These are phyloP conservation scores for Apiospora rasikravindrae DNA, from an alignment of 2,329 filamentous ascomycete species.

Conservation along the genomic window DNA sequence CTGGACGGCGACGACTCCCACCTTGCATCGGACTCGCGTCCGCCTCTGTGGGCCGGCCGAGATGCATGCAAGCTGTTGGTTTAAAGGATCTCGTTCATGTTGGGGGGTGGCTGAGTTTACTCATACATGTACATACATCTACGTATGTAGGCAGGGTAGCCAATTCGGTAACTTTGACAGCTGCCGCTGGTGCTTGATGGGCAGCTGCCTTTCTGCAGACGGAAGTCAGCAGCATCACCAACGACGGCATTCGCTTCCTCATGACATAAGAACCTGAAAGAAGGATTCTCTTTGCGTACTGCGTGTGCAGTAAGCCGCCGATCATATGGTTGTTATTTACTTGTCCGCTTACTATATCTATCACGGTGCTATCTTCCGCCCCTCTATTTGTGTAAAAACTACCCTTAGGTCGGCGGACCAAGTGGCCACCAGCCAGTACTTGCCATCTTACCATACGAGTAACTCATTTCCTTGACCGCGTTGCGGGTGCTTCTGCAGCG, in stretches of 20 bases:
- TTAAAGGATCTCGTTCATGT: background rate
- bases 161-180: background rate
- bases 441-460: background rate
- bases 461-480: background rate
- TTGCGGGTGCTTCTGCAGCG: background rate
- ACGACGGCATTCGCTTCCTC: background rate
- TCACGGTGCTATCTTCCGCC: background rate
- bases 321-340: background rate
- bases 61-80: background rate
- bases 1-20: background rate
- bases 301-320: background rate
- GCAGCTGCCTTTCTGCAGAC: background rate
- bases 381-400: background rate
- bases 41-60: background rate
- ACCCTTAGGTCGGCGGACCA: background rate
- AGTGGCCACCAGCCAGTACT: background rate
- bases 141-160: background rate
- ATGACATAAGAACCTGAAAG: background rate
- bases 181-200: background rate
- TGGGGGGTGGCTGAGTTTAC: background rate
- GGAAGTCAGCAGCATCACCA: background rate
- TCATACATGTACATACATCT: too few species aligned
- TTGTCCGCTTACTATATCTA: background rate
- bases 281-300: background rate
- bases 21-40: background rate